phyloP scores from a whole-genome alignment of 192 early-diverging fungal species.

The Coemansia sp. region DNA sequence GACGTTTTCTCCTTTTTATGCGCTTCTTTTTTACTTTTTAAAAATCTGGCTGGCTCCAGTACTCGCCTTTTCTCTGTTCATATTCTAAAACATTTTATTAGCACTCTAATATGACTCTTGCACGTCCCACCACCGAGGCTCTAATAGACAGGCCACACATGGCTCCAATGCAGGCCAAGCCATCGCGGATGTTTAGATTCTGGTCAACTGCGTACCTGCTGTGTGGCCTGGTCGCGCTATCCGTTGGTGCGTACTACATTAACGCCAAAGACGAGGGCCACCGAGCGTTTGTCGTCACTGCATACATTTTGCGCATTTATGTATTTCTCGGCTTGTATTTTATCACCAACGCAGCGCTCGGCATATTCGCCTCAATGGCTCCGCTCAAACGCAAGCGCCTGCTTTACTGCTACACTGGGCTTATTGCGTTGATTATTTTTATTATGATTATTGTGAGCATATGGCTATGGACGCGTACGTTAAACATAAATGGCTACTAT shows the following conservation, averaged over 20 bases:
- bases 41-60: conserved; percentile 2
- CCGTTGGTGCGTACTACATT: conserved; percentile 29
- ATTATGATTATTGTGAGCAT: conserved; percentile 27
- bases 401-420: conserved; percentile 20
- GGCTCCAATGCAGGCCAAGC: background rate
- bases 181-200: conserved; percentile 9
- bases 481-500: conserved; percentile 31
- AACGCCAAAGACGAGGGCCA: conserved; percentile 19
- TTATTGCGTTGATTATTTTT: conserved; percentile 14
- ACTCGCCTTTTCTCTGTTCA: conserved; percentile 1
- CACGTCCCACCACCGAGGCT: background rate
- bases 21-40: conserved; percentile 9
- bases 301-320: conserved; percentile 20
- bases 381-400: conserved; percentile 28
- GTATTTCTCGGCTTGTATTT: conserved; percentile 34
- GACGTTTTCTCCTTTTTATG: background rate
- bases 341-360: conserved; percentile 14
- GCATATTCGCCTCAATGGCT: conserved; percentile 30
- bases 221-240: conserved; percentile 21
- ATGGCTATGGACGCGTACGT: conserved; percentile 41
- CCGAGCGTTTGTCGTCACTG: conserved; percentile 25
- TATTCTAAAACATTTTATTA: background rate
- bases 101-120: background rate
- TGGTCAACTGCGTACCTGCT: conserved; percentile 7
- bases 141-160: conserved; percentile 3